Percentiles rank a stretch among this genome's conserved stretches.
Evolutionary conservation across 345 rosid species (phyloP).

Genomic region (Brassica cretica): DNA sequence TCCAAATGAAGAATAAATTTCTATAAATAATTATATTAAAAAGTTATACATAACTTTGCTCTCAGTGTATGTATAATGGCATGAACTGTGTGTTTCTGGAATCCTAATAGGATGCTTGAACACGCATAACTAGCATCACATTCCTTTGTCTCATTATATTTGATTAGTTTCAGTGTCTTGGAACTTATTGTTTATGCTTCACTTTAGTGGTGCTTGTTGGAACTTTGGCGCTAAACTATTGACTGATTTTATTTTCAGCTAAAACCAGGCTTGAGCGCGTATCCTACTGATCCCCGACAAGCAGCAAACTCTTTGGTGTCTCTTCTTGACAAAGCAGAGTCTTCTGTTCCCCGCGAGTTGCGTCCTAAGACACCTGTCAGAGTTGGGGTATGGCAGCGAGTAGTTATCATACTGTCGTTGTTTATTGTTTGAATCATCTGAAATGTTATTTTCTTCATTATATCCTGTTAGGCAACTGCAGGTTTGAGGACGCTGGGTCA

Average conservation of each 20-base stretch:
- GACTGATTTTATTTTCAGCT: constrained; percentile 45
- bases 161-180: not conserved
- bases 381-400: constrained; percentile 76
- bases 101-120: constrained; percentile 16
- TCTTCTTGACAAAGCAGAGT: constrained; percentile 80
- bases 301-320: constrained; percentile 68
- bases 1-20: no score
- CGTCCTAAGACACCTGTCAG: constrained; percentile 85
- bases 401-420: not conserved
- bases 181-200: not conserved
- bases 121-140: not conserved
- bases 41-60: not conserved
- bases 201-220: constrained; percentile 11
- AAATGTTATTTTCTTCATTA: not conserved
- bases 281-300: constrained; percentile 68
- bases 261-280: constrained; percentile 87
- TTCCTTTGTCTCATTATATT: not conserved
- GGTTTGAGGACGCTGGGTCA: constrained; percentile 85
- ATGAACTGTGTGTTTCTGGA: constrained; percentile 13
- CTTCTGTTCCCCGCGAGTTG: constrained; percentile 74
- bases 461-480: constrained; percentile 75
- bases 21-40: no score
- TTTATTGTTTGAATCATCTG: not conserved
- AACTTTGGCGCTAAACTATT: constrained; percentile 21
- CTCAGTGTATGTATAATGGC: not conserved